A percentile compares a stretch with the other conserved stretches of the same genome.
These are phyloP conservation scores for Pythium pyrilobum DNA, from an alignment of 352 stramenopile species.

Conservation along the genomic window DNA sequence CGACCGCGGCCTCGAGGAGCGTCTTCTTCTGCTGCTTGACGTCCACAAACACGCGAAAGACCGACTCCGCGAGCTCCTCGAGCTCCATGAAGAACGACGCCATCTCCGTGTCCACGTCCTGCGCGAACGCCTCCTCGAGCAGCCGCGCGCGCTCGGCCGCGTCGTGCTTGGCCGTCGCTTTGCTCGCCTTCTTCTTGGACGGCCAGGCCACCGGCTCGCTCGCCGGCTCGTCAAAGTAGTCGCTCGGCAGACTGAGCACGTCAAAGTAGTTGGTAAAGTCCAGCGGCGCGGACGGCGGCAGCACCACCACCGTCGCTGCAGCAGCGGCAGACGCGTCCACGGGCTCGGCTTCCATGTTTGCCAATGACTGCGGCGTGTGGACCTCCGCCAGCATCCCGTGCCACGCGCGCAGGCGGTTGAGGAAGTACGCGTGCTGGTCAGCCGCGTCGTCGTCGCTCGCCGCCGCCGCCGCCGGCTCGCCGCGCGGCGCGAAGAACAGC, in stretches of 20 bases:
- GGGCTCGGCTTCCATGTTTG: too few species aligned
- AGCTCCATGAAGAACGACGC: slow-evolving; percentile 27
- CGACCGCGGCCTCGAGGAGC: slow-evolving; percentile 26
- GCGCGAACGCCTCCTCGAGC: not conserved
- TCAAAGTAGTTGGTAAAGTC: slow-evolving; percentile 6
- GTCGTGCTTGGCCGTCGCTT: not conserved
- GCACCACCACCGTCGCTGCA: too few species aligned
- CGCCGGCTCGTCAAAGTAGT: not conserved
- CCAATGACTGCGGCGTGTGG: too few species aligned
- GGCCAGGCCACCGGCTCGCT: too few species aligned
- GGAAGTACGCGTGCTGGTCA: not conserved
- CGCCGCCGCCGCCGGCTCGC: too few species aligned
- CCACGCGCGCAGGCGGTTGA: not conserved
- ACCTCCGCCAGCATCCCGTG: not conserved
- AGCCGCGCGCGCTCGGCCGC: too few species aligned
- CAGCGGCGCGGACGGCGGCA: too few species aligned
- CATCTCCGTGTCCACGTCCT: slow-evolving; percentile 20
- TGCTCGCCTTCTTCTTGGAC: too few species aligned
- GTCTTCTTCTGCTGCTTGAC: slow-evolving; percentile 31
- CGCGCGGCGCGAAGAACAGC: not conserved
- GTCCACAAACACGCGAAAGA: slow-evolving; percentile 20
- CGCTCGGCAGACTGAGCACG: not conserved
- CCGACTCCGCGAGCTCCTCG: slow-evolving; percentile 1
- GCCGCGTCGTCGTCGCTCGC: too few species aligned
- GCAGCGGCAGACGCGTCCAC: too few species aligned